phyloP scores from a whole-genome alignment of 352 stramenopile genomes.

The Phytophthora macrochlamydospora region DNA sequence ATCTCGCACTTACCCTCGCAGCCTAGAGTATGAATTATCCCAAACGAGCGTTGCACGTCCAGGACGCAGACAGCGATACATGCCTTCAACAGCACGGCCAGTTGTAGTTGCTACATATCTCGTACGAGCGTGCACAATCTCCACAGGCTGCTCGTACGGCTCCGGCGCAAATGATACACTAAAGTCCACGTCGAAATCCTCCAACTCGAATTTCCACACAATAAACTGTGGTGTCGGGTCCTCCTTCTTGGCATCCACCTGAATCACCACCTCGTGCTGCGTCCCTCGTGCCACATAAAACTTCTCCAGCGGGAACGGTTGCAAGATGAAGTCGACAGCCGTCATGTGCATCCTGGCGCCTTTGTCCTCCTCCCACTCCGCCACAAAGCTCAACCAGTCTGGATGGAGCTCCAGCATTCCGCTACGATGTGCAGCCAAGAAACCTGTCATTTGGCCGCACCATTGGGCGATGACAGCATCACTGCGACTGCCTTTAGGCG shows the following conservation, averaged over 20 bases:
- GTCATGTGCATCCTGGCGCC: conserved; percentile 72
- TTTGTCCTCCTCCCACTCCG: conserved; percentile 49
- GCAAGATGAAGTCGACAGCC: conserved; percentile 83
- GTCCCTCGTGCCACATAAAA: conserved; percentile 53
- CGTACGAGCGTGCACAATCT: conserved; percentile 69
- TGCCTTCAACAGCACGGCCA: conserved; percentile 64
- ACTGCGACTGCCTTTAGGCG: conserved; percentile 46
- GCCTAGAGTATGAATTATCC: conserved; percentile 85
- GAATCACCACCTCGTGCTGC: conserved; percentile 48
- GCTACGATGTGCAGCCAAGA: conserved; percentile 36
- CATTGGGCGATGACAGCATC: conserved; percentile 67
- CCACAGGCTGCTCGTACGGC: conserved; percentile 43
- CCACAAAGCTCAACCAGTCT: conserved; percentile 66
- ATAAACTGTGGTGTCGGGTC: conserved; percentile 51
- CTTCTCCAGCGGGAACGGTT: conserved; percentile 80
- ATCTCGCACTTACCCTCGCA: conserved; percentile 53
- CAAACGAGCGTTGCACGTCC: conserved; percentile 69
- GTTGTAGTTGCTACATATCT: conserved; percentile 58
- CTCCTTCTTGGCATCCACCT: conserved; percentile 45
- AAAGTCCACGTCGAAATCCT: conserved; percentile 85
- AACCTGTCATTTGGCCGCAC: conserved; percentile 71
- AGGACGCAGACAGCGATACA: conserved; percentile 61
- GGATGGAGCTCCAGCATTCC: conserved; percentile 36
- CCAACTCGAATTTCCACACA: conserved; percentile 85
- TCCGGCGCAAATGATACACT: conserved; percentile 60